Conservation (phyloP, 2,329 filamentous ascomycete species). For the Sporothrix sp. region DNA sequence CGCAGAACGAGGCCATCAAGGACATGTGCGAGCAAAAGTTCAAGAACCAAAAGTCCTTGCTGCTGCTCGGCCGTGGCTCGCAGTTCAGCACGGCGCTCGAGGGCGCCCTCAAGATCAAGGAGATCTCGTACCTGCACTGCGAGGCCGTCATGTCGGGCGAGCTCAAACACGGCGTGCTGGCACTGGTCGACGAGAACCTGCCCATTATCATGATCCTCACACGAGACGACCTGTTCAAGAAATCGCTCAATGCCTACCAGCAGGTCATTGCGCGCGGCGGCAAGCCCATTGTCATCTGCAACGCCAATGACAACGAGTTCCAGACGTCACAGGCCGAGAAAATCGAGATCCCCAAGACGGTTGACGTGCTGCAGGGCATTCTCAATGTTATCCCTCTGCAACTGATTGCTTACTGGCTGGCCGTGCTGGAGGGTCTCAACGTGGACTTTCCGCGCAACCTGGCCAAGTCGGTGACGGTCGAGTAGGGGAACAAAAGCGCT, state of each 20-base stretch:
- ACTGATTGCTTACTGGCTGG: conserved; percentile 98
- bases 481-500: conserved; percentile 46
- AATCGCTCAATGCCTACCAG: conserved; percentile 99
- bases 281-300: conserved; percentile 98
- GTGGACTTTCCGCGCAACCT: conserved; percentile 98
- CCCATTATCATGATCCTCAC: conserved; percentile 99
- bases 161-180: conserved; percentile 96
- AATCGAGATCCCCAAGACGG: conserved; percentile 94
- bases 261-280: conserved; percentile 95
- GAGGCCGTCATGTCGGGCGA: conserved; percentile 99
- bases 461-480: conserved; percentile 97
- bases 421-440: conserved; percentile 89
- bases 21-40: conserved; percentile 82
- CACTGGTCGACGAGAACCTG: conserved; percentile 93
- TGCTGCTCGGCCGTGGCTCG: conserved; percentile 87
- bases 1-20: conserved; percentile 91
- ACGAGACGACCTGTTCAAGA: conserved; percentile 89
- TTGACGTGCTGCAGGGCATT: conserved; percentile 90
- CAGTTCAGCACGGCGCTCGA: conserved; percentile 96
- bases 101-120: conserved; percentile 98
- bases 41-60: conserved; percentile 93
- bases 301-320: conserved; percentile 82
- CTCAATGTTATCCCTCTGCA: conserved; percentile 97
- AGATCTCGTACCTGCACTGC: conserved; percentile 98
- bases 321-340: conserved; percentile 79